phyloP scores from a whole-genome alignment of 306 rosid genomes.

The Fragaria vesca region DNA sequence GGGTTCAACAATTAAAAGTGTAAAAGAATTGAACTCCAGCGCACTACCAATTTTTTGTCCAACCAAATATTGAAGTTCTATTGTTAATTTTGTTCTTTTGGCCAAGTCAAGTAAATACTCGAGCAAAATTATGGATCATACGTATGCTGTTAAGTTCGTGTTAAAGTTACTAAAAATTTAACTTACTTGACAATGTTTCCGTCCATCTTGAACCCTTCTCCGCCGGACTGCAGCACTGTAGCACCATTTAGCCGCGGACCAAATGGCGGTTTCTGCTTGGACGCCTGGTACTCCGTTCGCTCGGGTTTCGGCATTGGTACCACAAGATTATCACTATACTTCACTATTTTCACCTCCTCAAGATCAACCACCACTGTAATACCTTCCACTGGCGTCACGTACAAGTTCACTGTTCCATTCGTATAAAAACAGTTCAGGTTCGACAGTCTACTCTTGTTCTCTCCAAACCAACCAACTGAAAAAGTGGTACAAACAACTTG shows the following conservation, averaged over 20 bases:
- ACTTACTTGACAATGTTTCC: constrained; percentile 25
- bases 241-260: constrained; percentile 25
- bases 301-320: constrained; percentile 34
- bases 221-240: neutral
- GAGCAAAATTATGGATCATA: no score
- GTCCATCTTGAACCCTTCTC: constrained; percentile 22
- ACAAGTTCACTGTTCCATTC: constrained; percentile 33
- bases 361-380: constrained; percentile 34
- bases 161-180: no score
- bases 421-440: constrained; percentile 31
- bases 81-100: no score
- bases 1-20: no score
- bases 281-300: constrained; percentile 34
- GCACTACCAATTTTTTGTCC: no score
- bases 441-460: constrained; percentile 11
- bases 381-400: constrained; percentile 39
- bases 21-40: no score
- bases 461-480: constrained; percentile 43
- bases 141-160: no score
- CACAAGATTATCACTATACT: constrained; percentile 23
- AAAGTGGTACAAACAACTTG: constrained; percentile 27
- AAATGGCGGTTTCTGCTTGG: constrained; percentile 30
- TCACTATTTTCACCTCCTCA: constrained; percentile 34
- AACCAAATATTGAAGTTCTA: no score
- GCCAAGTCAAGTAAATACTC: no score